A percentile compares a stretch with the other conserved stretches of the same genome.
phyloP scores from a whole-genome alignment of 2,329 filamentous ascomycete genomes.

The Oidium heveae region DNA sequence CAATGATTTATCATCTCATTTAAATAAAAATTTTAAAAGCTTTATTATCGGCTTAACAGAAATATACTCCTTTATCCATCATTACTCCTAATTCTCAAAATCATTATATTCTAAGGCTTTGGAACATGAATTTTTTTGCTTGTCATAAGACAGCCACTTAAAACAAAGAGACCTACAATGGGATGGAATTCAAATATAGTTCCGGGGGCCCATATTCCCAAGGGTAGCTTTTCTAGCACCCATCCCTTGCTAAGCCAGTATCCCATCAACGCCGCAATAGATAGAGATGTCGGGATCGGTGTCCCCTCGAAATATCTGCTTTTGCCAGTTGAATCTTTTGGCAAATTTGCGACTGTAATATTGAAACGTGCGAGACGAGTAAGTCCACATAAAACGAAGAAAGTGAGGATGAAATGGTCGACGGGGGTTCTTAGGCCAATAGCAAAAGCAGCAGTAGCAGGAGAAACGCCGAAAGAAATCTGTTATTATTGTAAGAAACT shows the following conservation, averaged over 20 bases:
- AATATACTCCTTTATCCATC: background rate
- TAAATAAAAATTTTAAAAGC: background rate
- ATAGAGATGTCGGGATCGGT: slow-evolving; percentile 75
- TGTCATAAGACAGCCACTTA: slow-evolving; percentile 87
- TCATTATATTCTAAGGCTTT: slow-evolving; percentile 34
- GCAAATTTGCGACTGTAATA: slow-evolving; percentile 69
- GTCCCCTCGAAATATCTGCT: slow-evolving; percentile 92
- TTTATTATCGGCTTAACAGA: background rate
- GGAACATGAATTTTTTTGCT: slow-evolving; percentile 88
- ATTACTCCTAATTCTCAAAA: background rate
- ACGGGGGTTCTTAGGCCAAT: slow-evolving; percentile 63
- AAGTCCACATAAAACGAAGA: slow-evolving; percentile 86
- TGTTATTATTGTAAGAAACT: slow-evolving; percentile 15
- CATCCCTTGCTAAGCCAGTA: slow-evolving; percentile 68
- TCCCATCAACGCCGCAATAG: slow-evolving; percentile 60
- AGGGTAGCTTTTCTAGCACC: slow-evolving; percentile 54
- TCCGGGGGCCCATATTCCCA: slow-evolving; percentile 42
- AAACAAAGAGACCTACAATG: slow-evolving; percentile 49
- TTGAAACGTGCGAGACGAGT: slow-evolving; percentile 93
- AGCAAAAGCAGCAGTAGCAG: slow-evolving; percentile 66
- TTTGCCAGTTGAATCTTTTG: slow-evolving; percentile 81
- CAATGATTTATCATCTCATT: background rate
- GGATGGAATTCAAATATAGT: slow-evolving; percentile 64
- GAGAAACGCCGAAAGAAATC: slow-evolving; percentile 89
- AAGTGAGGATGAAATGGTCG: slow-evolving; percentile 56